Conservation (phyloP, 2,329 filamentous ascomycete genomes). For the Claviceps sp. region DNA sequence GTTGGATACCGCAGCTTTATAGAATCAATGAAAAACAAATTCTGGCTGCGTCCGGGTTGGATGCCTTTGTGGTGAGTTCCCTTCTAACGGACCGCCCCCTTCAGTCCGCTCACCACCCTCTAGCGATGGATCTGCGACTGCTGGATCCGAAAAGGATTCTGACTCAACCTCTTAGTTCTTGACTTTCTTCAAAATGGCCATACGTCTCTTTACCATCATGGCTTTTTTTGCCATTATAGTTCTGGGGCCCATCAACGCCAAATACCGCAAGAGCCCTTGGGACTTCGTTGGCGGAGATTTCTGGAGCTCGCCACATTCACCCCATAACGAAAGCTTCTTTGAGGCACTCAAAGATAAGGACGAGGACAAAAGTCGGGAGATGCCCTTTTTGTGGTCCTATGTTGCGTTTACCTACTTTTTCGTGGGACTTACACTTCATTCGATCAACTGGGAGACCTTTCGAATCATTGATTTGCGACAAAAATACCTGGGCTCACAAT, state of each 20-base stretch:
- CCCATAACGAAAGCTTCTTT: constrained; percentile 7
- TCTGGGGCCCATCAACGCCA: constrained; percentile 73
- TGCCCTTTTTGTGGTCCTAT: constrained; percentile 74
- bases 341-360: constrained; percentile 16
- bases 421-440: constrained; percentile 65
- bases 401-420: constrained; percentile 93
- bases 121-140: background rate
- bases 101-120: background rate
- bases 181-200: constrained; percentile 90
- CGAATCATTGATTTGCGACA: constrained; percentile 78
- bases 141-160: constrained; percentile 3
- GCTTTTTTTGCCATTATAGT: constrained; percentile 70
- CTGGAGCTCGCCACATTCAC: background rate
- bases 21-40: constrained; percentile 80
- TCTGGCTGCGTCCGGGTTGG: constrained; percentile 76
- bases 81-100: no score
- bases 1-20: constrained; percentile 84
- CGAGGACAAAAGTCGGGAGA: constrained; percentile 21
- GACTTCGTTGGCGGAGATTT: constrained; percentile 1
- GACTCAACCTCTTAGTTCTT: constrained; percentile 46
- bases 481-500: constrained; percentile 83
- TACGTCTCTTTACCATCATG: constrained; percentile 66
- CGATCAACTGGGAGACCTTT: constrained; percentile 71
- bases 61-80: constrained; percentile 70
- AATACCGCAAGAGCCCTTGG: constrained; percentile 28